Conservation (phyloP, 2,329 filamentous ascomycete species). For the Reticulascus tulasneorum region DNA sequence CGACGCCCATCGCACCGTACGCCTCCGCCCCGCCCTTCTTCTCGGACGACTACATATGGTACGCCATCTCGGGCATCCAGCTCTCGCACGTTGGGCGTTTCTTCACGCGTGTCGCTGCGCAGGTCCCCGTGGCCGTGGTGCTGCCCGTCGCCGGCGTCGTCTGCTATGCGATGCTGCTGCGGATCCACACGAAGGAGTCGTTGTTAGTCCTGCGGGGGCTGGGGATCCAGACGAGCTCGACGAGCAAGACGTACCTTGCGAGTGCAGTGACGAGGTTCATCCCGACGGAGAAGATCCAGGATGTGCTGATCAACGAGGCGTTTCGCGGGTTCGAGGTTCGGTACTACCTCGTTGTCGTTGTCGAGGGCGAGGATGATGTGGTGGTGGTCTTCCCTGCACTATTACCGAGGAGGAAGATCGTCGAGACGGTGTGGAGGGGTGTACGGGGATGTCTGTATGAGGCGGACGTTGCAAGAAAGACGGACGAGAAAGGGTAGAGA, state of each 20-base stretch:
- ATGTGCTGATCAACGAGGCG: slow-evolving; percentile 92
- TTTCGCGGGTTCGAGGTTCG: slow-evolving; percentile 88
- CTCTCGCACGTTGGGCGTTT: slow-evolving; percentile 27
- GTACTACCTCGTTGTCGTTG: slow-evolving; percentile 85
- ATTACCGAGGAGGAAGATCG: slow-evolving; percentile 67
- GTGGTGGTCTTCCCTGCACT: slow-evolving; percentile 92
- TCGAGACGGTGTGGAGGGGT: slow-evolving; percentile 90
- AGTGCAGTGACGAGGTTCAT: slow-evolving; percentile 58
- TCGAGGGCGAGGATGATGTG: slow-evolving; percentile 81
- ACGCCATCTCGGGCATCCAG: slow-evolving; percentile 20
- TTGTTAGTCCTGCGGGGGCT: slow-evolving; percentile 84
- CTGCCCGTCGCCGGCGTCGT: slow-evolving; percentile 30
- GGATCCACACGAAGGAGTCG: slow-evolving; percentile 66
- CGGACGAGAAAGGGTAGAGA: slow-evolving; percentile 23
- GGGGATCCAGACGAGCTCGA: slow-evolving; percentile 82
- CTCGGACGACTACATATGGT: slow-evolving; percentile 18
- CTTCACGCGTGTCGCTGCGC: slow-evolving; percentile 25
- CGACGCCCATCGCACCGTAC: slow-evolving; percentile 8
- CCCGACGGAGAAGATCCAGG: slow-evolving; percentile 85
- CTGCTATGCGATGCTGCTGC: slow-evolving; percentile 41
- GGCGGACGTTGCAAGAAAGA: slow-evolving; percentile 24
- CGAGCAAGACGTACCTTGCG: slow-evolving; percentile 61
- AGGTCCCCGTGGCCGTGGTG: slow-evolving; percentile 35
- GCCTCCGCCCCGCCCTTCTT: slow-evolving; percentile 4
- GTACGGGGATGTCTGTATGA: slow-evolving; percentile 79